Evolutionary conservation across 768 basidiomycete species (phyloP).

Genomic region (Amanita rubescens): DNA sequence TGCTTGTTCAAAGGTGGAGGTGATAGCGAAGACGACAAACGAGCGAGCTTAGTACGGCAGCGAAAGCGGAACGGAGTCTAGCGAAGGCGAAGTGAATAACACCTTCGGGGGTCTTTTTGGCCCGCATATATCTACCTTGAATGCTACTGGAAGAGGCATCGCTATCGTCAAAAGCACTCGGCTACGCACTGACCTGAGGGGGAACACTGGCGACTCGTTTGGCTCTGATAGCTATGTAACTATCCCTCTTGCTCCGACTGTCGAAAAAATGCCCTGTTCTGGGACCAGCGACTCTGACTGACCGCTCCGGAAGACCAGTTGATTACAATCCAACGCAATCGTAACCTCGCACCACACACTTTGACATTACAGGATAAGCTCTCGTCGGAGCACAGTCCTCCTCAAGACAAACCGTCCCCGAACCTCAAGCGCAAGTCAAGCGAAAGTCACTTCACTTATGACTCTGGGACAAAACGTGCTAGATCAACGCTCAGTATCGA

Average conservation of each 20-base stretch:
- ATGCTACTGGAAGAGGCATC: background rate
- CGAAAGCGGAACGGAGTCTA: background rate
- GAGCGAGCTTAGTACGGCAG: background rate
- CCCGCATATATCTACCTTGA: constrained; percentile 2
- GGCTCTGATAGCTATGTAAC: constrained; percentile 1
- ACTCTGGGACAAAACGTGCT: constrained; percentile 37
- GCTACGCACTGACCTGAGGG: background rate
- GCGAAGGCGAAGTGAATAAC: background rate
- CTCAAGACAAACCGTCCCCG: background rate
- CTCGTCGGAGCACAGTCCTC: background rate
- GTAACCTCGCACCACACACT: background rate
- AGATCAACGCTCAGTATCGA: constrained; percentile 36
- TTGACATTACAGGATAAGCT: background rate
- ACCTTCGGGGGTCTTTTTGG: background rate
- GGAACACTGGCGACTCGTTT: background rate
- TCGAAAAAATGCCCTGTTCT: background rate
- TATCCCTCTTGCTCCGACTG: background rate
- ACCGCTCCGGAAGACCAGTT: constrained; percentile 1
- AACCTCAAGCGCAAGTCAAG: constrained; percentile 12
- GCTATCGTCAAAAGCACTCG: background rate
- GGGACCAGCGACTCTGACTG: background rate
- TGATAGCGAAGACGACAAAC: constrained; percentile 12
- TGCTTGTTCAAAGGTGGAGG: constrained; percentile 15
- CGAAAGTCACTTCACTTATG: constrained; percentile 32
- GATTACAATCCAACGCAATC: background rate